phyloP scores from a whole-genome alignment of 345 rosid genomes.

The Acer yangbiense region DNA sequence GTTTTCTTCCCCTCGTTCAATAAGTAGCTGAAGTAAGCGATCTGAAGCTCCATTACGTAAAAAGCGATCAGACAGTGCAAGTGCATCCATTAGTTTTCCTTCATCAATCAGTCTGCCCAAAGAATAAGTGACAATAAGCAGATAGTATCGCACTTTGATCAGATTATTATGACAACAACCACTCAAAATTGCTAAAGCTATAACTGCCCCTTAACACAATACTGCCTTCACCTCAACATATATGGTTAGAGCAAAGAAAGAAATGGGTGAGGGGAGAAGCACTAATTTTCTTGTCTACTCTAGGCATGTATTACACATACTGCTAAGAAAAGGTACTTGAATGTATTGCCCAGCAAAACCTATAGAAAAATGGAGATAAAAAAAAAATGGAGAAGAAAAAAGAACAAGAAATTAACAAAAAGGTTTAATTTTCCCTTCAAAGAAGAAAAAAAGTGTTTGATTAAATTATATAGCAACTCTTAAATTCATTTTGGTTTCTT shows the following conservation, averaged over 20 bases:
- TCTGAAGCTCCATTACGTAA: constrained; percentile 91
- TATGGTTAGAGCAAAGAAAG: constrained; percentile 7
- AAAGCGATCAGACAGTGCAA: constrained; percentile 97
- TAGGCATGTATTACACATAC: not conserved
- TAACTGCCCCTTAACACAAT: constrained; percentile 4
- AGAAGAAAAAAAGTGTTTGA: not conserved
- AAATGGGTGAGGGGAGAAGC: not conserved
- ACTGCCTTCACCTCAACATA: not conserved
- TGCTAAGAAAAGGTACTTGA: constrained; percentile 2
- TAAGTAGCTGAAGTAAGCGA: constrained; percentile 77
- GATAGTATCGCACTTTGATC: constrained; percentile 19
- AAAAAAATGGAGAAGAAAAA: not conserved
- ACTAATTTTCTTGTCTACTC: not conserved
- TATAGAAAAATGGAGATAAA: not conserved
- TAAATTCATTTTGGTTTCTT: not conserved
- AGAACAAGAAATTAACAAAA: not conserved
- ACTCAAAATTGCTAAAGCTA: constrained; percentile 4
- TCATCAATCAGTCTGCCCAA: constrained; percentile 72
- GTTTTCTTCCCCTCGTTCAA: constrained; percentile 72
- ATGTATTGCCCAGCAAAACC: not conserved
- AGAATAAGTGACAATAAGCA: constrained; percentile 6
- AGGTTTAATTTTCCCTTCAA: not conserved
- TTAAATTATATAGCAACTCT: not conserved
- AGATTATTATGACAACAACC: not conserved
- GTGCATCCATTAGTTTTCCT: constrained; percentile 93